phyloP scores from a whole-genome alignment of 768 basidiomycete species.

The Nevesoporus exiguus region DNA sequence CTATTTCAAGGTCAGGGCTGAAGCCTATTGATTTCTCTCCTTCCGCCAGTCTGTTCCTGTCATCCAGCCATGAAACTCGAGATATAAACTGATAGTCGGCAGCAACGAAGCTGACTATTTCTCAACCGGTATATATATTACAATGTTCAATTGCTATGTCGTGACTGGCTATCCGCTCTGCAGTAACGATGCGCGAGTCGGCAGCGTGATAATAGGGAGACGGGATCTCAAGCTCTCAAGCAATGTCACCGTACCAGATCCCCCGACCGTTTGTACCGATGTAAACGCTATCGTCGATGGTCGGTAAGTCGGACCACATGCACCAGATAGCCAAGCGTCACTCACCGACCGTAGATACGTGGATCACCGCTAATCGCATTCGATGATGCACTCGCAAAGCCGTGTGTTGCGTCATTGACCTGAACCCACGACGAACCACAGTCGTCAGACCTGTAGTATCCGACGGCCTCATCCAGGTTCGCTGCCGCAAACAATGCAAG shows the following conservation, averaged over 20 bases:
- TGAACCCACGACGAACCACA: constrained; percentile 53
- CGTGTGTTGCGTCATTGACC: constrained; percentile 56
- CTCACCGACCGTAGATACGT: constrained; percentile 13
- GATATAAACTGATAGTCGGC: no score
- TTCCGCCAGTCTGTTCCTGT: no score
- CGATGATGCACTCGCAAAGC: constrained; percentile 49
- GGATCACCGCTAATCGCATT: constrained; percentile 43
- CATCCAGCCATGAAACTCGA: no score
- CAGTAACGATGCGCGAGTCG: no score
- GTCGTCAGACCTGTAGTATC: constrained; percentile 52
- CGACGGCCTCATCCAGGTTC: neutral
- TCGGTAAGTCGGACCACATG: neutral
- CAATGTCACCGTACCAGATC: constrained; percentile 9
- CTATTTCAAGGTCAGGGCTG: no score
- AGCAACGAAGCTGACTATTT: no score
- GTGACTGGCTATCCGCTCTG: no score
- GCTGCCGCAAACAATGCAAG: constrained; percentile 9
- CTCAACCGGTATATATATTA: no score
- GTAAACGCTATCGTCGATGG: constrained; percentile 2
- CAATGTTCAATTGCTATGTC: no score
- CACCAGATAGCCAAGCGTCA: neutral
- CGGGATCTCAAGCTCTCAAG: neutral
- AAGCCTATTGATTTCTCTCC: no score
- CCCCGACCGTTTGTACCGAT: constrained; percentile 14
- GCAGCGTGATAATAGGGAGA: no score